A percentile compares a stretch with the other conserved stretches of the same genome.
Evolutionary conservation across 306 rosid species (phyloP).

Genomic region (Sesbania bispinosa): DNA sequence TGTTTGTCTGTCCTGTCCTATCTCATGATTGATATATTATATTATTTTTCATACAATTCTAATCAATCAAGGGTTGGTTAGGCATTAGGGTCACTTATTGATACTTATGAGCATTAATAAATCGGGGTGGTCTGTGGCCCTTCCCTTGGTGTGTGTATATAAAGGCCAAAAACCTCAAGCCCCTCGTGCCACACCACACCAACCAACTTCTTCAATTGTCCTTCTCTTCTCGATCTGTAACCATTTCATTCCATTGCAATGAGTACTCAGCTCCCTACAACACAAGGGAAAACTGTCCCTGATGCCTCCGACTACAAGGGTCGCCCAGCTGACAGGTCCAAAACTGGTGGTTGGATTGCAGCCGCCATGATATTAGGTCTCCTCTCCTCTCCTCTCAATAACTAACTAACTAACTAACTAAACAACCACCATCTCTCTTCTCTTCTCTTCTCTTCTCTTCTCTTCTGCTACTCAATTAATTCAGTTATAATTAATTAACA

Average conservation of each 20-base stretch:
- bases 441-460: too few species aligned
- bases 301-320: conserved; percentile 87
- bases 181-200: neutral
- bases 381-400: too few species aligned
- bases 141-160: neutral
- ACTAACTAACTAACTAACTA: too few species aligned
- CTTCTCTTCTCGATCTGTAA: neutral
- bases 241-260: neutral
- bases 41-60: neutral
- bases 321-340: conserved; percentile 51
- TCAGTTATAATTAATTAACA: too few species aligned
- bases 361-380: conserved; percentile 88
- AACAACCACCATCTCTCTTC: too few species aligned
- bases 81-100: neutral
- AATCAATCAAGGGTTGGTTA: neutral
- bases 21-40: neutral
- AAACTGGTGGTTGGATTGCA: conserved; percentile 75
- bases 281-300: conserved; percentile 46
- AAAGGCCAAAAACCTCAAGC: neutral
- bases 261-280: conserved; percentile 40
- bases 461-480: too few species aligned
- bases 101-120: neutral
- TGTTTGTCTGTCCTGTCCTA: neutral
- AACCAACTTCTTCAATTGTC: neutral
- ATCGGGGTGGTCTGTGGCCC: neutral